These are phyloP conservation scores for Caryocar brasiliense DNA, from an alignment of 441 rosid genomes.

Conservation along the genomic window DNA sequence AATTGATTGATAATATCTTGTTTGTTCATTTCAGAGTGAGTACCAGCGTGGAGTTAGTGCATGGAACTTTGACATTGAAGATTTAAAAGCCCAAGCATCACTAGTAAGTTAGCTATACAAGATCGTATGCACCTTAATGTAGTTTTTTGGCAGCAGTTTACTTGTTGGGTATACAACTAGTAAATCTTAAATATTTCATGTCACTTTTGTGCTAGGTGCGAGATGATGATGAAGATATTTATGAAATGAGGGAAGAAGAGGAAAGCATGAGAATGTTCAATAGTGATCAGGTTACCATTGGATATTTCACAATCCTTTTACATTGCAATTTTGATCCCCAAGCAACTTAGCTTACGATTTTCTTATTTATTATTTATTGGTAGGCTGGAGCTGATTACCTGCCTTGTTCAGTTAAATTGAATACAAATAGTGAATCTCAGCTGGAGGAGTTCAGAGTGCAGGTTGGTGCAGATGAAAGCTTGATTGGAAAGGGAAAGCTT, in stretches of 20 bases:
- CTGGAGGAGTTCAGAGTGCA: constrained; percentile 29
- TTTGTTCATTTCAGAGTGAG: constrained; percentile 58
- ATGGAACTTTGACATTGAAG: constrained; percentile 92
- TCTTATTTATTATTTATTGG: constrained; percentile 14
- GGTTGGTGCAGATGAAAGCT: constrained; percentile 23
- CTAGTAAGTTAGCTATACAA: constrained; percentile 39
- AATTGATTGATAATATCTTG: constrained; percentile 1
- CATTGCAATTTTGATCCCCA: neutral
- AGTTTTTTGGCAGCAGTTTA: neutral
- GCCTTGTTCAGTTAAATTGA: constrained; percentile 22
- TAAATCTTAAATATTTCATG: constrained; percentile 6
- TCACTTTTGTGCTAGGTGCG: constrained; percentile 36
- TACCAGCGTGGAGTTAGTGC: constrained; percentile 98
- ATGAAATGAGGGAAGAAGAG: constrained; percentile 53
- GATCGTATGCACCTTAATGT: neutral
- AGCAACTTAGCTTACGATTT: neutral
- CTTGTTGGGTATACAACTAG: constrained; percentile 6
- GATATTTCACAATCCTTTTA: neutral
- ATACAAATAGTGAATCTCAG: constrained; percentile 19
- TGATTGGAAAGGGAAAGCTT: constrained; percentile 42
- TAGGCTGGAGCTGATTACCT: constrained; percentile 27
- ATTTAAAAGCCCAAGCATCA: constrained; percentile 90
- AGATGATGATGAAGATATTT: constrained; percentile 66
- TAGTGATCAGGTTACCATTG: constrained; percentile 35
- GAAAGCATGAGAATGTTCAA: constrained; percentile 27